Evolutionary conservation across 1,284 basidiomycete genomes (phyloP), one percentile per base, ranked within the genome.

Genomic region (Ganoderma leucocontextum): DNA sequence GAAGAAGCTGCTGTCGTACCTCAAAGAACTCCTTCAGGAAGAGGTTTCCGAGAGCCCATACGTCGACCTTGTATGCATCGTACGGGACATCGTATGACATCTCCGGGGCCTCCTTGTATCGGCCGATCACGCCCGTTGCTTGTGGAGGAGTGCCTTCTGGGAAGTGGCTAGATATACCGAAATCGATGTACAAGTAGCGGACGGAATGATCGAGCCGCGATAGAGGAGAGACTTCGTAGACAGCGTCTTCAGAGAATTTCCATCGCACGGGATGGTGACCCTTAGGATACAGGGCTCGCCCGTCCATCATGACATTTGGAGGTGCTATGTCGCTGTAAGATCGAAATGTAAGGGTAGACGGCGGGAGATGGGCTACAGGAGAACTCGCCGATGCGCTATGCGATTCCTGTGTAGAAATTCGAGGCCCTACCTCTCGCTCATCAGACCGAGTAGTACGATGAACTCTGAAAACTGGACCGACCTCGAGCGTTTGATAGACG

Each of bases 301-400:
- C 77, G 61, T 79, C 78, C 76, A 79, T 77, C 76, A 79, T 77
- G 58, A 79, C 76, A 53, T 80, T 80, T 3, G 59, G 66, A 5
- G 66, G 22, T 1, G 73, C 72, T 17, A 75, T 76, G 62, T 78
- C 78, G 17, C 78, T 79, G 19, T 0, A 25, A 15, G 25, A 47
- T 47, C 7, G 44, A 47, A 19, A 22, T 9, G 8, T n/a, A 22
- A 41, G 44, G 44, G 9, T n/a, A 22, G 44, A n/a, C 7, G 19
- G 19, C 44, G n/a, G 17, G 17, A n/a, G 7, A 47, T 47, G 39
- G 39, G 39, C 9, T 39, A 17, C 68, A 68, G 17, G 44, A 7
- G 19, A 15, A 68, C 61, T 35, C 58, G 72, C 75, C 74, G 66
- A 63, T 78, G 77, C 7, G 77, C 76, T 4, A 78, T 68, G 15